These are phyloP conservation scores for Teunomyces panamensis DNA, from an alignment of 805 yeast species.

Conservation along the genomic window DNA sequence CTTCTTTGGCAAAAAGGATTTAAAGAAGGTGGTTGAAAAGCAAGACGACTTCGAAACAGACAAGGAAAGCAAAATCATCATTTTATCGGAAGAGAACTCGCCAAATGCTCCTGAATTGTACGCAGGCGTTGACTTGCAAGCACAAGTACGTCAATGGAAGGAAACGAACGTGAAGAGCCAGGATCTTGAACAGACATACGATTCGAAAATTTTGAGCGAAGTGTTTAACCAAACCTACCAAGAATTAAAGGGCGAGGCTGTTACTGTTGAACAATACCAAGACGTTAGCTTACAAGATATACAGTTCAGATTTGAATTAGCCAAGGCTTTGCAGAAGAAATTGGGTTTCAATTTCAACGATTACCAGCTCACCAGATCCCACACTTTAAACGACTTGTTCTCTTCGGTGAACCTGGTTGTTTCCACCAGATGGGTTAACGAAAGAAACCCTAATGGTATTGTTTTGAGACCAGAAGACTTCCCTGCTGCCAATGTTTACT, in stretches of 20 bases:
- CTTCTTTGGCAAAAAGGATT: constrained; percentile 31
- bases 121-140: constrained; percentile 31
- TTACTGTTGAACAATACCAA: constrained; percentile 12
- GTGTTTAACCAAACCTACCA: constrained; percentile 25
- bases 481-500: constrained; percentile 50
- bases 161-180: constrained; percentile 16
- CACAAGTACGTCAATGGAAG: constrained; percentile 36
- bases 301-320: constrained; percentile 44
- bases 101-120: constrained; percentile 26
- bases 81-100: constrained; percentile 35
- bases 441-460: constrained; percentile 74
- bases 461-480: constrained; percentile 56
- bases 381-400: constrained; percentile 37
- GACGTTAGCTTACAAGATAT: constrained; percentile 38
- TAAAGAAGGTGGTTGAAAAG: constrained; percentile 33
- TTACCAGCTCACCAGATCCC: constrained; percentile 40
- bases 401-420: constrained; percentile 37
- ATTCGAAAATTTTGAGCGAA: constrained; percentile 19
- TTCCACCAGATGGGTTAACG: constrained; percentile 47
- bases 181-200: constrained; percentile 29
- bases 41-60: constrained; percentile 37
- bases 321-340: constrained; percentile 46
- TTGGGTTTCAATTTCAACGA: constrained; percentile 58
- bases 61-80: constrained; percentile 29
- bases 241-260: constrained; percentile 15